These are phyloP conservation scores for Leccinum subtestaceum DNA, from an alignment of 768 basidiomycete species.

Conservation along the genomic window DNA sequence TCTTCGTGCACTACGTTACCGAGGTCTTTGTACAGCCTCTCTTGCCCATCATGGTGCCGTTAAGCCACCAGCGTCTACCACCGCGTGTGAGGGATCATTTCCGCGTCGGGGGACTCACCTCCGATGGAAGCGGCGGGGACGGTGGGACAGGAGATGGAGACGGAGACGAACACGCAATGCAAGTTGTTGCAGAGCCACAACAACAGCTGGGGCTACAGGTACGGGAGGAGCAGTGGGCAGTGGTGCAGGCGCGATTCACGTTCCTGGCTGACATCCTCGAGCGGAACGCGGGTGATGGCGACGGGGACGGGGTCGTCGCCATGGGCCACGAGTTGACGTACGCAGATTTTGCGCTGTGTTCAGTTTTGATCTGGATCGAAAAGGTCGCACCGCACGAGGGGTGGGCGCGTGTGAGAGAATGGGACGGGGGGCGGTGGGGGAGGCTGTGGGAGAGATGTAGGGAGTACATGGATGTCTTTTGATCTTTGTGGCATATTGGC, in stretches of 20 bases:
- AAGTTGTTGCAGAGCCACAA: not conserved
- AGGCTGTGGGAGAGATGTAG: constrained; percentile 59
- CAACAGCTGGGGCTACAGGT: constrained; percentile 30
- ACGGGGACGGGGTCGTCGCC: constrained; percentile 60
- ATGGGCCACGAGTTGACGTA: constrained; percentile 68
- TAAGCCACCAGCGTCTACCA: constrained; percentile 61
- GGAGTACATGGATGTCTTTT: constrained; percentile 67
- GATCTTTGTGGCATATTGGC: constrained; percentile 12
- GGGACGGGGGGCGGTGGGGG: constrained; percentile 70
- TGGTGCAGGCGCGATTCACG: constrained; percentile 64
- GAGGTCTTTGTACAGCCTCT: constrained; percentile 65
- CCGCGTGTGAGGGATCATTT: constrained; percentile 54
- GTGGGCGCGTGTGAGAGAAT: constrained; percentile 64
- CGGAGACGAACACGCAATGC: not conserved
- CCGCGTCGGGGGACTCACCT: constrained; percentile 9
- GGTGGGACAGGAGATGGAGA: not conserved
- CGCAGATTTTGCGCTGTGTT: constrained; percentile 72
- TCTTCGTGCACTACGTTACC: constrained; percentile 70
- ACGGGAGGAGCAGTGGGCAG: constrained; percentile 62
- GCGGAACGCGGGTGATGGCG: constrained; percentile 61
- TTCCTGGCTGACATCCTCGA: constrained; percentile 64
- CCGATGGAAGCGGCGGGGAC: not conserved
- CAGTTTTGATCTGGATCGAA: constrained; percentile 73
- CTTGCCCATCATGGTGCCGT: constrained; percentile 66
- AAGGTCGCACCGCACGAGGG: constrained; percentile 70